These are phyloP conservation scores for Seiridium cupressi DNA, from an alignment of 2,329 filamentous ascomycete species.

Conservation along the genomic window DNA sequence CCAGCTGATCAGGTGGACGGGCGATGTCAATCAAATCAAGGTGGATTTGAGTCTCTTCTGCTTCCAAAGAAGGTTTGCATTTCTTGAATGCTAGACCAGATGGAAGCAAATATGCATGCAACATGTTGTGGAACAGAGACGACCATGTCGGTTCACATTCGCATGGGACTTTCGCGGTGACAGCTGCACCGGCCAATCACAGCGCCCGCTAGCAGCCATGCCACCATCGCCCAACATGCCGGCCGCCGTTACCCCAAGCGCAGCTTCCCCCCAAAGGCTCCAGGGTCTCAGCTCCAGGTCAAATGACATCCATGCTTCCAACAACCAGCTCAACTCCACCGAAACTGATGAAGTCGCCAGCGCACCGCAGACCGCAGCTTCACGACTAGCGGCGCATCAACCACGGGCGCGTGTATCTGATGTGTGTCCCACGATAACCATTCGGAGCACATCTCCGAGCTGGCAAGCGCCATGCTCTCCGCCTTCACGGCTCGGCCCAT, in stretches of 20 bases:
- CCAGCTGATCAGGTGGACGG: too few relatives aligned
- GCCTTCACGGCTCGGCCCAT: slow-evolving; percentile 95
- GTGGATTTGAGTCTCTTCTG: too few relatives aligned
- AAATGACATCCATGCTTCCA: slow-evolving; percentile 4
- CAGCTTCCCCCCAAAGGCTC: background rate
- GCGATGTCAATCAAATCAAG: too few relatives aligned
- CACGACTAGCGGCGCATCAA: too few relatives aligned
- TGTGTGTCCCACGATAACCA: slow-evolving; percentile 6
- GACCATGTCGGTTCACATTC: too few relatives aligned
- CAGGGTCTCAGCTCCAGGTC: slow-evolving; percentile 2
- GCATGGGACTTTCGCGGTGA: too few relatives aligned
- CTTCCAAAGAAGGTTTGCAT: too few relatives aligned
- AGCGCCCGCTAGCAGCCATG: background rate
- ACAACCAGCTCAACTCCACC: too few relatives aligned
- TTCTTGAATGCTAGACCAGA: too few relatives aligned
- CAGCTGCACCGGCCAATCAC: background rate
- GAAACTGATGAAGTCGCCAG: background rate
- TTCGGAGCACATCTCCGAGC: slow-evolving; percentile 8
- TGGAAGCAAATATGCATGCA: too few relatives aligned
- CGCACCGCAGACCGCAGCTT: background rate
- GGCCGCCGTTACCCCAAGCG: background rate
- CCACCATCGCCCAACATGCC: background rate
- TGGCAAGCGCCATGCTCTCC: slow-evolving; percentile 73
- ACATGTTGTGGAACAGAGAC: too few relatives aligned
- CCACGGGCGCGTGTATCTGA: background rate